Percentiles rank a stretch among this genome's conserved stretches.
Conservation (phyloP, 208 protist genomes). For the Wallacemonas sp. region DNA sequence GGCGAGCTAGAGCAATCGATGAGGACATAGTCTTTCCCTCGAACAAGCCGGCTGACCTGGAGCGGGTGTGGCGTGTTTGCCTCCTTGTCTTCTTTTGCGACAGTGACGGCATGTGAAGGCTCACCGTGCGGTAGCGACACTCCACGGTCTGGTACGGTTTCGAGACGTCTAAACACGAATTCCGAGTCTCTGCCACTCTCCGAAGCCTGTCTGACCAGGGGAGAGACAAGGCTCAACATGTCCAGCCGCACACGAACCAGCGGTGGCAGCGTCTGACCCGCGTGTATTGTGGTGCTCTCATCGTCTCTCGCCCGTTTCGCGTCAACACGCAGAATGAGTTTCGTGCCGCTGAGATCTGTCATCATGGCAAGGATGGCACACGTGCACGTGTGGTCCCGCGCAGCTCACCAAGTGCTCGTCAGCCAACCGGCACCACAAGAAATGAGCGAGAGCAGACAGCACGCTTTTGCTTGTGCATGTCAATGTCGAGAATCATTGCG, state of each 20-base stretch:
- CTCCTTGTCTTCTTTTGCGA: neutral
- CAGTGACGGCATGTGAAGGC: too few relatives aligned
- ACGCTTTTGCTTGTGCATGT: too few relatives aligned
- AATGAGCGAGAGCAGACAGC: too few relatives aligned
- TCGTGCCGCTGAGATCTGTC: too few relatives aligned
- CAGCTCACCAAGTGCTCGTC: too few relatives aligned
- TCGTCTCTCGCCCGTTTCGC: conserved; percentile 18
- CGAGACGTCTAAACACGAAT: neutral
- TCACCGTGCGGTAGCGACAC: too few relatives aligned
- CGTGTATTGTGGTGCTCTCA: too few relatives aligned
- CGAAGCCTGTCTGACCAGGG: neutral
- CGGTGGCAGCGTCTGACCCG: neutral
- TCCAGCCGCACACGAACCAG: conserved; percentile 32
- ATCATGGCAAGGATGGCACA: too few relatives aligned
- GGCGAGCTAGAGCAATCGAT: neutral
- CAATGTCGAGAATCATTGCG: too few relatives aligned
- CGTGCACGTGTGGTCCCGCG: too few relatives aligned
- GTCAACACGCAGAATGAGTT: conserved; percentile 18
- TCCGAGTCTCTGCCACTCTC: neutral
- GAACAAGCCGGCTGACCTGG: neutral
- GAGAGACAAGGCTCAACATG: conserved; percentile 14
- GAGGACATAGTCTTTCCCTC: neutral
- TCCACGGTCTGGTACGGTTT: too few relatives aligned
- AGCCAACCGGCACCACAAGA: too few relatives aligned
- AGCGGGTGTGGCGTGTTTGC: neutral